Evolutionary conservation across 164 flowering plant genomes (phyloP).

Genomic region (Sextonia rubra): DNA sequence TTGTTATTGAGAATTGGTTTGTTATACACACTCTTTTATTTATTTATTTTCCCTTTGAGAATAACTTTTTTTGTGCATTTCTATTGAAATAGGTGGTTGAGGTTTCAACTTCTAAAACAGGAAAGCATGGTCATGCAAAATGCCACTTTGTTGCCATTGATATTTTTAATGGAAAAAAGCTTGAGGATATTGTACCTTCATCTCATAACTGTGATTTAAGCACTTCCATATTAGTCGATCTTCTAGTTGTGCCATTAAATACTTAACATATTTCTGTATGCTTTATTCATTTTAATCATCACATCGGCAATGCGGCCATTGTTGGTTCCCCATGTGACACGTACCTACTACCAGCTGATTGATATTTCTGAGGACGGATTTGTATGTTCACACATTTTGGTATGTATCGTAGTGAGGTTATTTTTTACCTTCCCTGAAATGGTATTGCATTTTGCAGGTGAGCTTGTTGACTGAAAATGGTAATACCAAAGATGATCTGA

Average conservation of each 20-base stretch:
- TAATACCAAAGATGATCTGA: slow-evolving; percentile 22
- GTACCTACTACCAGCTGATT: slow-evolving; percentile 40
- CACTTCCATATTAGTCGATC: background rate
- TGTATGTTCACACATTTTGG: slow-evolving; percentile 14
- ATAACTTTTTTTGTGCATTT: background rate
- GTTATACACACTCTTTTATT: background rate
- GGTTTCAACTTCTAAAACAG: slow-evolving; percentile 43
- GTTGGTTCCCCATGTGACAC: slow-evolving; percentile 42
- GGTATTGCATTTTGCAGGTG: slow-evolving; percentile 14
- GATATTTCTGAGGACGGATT: slow-evolving; percentile 37
- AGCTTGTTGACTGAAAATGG: slow-evolving; percentile 23
- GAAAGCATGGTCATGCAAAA: slow-evolving; percentile 45
- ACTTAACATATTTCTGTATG: background rate
- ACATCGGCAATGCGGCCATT: background rate
- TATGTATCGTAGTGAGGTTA: background rate
- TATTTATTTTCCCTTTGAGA: background rate
- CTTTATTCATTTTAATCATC: background rate
- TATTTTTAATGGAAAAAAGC: slow-evolving; percentile 36
- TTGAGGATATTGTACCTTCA: slow-evolving; percentile 38
- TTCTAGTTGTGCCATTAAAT: background rate
- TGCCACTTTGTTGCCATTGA: slow-evolving; percentile 43
- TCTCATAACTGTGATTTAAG: slow-evolving; percentile 43
- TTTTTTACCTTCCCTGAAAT: background rate
- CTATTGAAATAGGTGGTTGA: slow-evolving; percentile 32
- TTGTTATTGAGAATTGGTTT: too few relatives aligned